These are phyloP conservation scores for Apiospora aurea DNA, from an alignment of 2,329 filamentous ascomycete species.

Conservation along the genomic window DNA sequence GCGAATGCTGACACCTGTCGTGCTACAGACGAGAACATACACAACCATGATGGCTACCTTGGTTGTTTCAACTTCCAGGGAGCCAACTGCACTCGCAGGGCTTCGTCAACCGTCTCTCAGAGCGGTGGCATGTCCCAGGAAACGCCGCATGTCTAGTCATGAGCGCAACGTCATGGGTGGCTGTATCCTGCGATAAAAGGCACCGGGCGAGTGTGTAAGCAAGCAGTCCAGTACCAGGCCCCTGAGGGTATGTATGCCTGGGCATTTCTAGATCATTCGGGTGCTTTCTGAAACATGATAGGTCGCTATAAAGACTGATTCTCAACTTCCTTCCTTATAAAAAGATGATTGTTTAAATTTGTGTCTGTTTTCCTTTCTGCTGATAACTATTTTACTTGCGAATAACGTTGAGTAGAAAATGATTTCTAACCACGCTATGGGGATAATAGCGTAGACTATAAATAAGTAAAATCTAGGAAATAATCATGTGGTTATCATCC, in stretches of 20 bases:
- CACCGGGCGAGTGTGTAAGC: not conserved
- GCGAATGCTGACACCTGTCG: not conserved
- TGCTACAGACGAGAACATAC: not conserved
- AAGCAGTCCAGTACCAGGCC: not conserved
- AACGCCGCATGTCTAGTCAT: not conserved
- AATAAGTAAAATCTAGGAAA: not conserved
- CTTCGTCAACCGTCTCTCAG: not conserved
- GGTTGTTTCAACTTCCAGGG: not conserved
- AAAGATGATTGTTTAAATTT: too few species aligned
- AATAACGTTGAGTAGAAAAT: too few species aligned
- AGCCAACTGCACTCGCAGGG: not conserved
- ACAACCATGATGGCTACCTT: not conserved
- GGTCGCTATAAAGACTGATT: too few species aligned
- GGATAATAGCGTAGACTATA: too few species aligned
- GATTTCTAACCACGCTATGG: too few species aligned
- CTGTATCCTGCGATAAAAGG: not conserved
- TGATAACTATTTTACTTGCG: too few species aligned
- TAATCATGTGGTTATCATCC: too few species aligned
- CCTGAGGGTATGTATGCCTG: not conserved
- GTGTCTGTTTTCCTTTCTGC: too few species aligned
- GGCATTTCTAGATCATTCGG: not conserved
- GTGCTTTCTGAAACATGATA: not conserved
- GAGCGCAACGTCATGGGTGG: not conserved
- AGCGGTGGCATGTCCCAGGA: not conserved
- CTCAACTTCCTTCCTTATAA: too few species aligned